These are phyloP conservation scores for Candida tibetensis DNA, from an alignment of 805 yeast genomes.

Conservation along the genomic window DNA sequence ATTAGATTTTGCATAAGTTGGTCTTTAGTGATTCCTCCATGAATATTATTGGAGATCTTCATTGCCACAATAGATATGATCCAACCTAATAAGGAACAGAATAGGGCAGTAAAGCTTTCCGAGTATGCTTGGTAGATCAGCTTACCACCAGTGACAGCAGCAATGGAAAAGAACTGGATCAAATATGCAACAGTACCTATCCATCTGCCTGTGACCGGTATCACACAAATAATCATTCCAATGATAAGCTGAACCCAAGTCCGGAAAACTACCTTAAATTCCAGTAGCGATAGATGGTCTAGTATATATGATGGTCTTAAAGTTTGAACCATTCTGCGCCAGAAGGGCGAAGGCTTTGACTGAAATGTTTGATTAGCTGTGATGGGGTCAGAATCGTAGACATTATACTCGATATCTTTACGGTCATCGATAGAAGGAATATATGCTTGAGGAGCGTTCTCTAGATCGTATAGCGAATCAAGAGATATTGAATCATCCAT, in stretches of 20 bases:
- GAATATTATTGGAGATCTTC: constrained; percentile 22
- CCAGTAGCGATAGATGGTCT: constrained; percentile 24
- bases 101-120: constrained; percentile 14
- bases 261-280: constrained; percentile 22
- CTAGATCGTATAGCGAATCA: background rate
- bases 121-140: constrained; percentile 19
- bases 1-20: constrained; percentile 17
- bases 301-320: constrained; percentile 23
- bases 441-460: background rate
- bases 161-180: constrained; percentile 26
- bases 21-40: constrained; percentile 23
- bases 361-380: background rate
- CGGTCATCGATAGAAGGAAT: background rate
- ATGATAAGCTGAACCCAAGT: constrained; percentile 30
- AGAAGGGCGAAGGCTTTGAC: constrained; percentile 6
- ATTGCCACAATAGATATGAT: constrained; percentile 20
- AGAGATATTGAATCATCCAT: background rate
- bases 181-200: constrained; percentile 28
- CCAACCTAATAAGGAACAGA: constrained; percentile 21
- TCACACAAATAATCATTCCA: constrained; percentile 21
- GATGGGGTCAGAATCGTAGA: background rate
- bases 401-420: background rate
- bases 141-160: constrained; percentile 26
- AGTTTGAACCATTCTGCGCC: constrained; percentile 10
- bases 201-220: constrained; percentile 26